These are phyloP conservation scores for Suillus luteus DNA, from an alignment of 768 basidiomycete genomes.

Conservation along the genomic window DNA sequence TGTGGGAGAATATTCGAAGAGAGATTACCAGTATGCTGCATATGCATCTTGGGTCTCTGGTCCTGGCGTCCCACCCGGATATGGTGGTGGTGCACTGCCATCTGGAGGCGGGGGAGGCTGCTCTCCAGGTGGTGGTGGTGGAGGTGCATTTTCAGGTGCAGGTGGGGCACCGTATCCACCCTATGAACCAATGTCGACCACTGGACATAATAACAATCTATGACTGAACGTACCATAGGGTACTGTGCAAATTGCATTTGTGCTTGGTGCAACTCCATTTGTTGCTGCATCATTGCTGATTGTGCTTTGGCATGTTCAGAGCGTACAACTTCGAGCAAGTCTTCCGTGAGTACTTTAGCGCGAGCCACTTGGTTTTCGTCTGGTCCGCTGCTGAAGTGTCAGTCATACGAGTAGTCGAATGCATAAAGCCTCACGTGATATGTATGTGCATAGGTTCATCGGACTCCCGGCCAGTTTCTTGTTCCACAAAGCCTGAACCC, in stretches of 20 bases:
- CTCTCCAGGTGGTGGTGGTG: constrained; percentile 52
- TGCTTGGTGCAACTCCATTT: constrained; percentile 85
- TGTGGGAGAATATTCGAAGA: constrained; percentile 14
- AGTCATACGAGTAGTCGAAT: constrained; percentile 22
- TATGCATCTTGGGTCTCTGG: constrained; percentile 46
- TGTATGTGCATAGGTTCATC: constrained; percentile 92
- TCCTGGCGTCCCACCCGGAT: constrained; percentile 40
- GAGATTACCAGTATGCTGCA: constrained; percentile 57
- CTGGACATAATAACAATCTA: neutral
- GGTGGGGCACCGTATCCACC: constrained; percentile 40
- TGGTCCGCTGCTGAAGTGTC: constrained; percentile 52
- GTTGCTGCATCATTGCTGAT: constrained; percentile 63
- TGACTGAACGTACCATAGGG: constrained; percentile 44
- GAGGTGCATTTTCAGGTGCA: constrained; percentile 37
- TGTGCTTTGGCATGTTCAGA: constrained; percentile 86
- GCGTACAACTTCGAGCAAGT: constrained; percentile 85
- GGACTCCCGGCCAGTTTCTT: constrained; percentile 83
- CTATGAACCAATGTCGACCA: constrained; percentile 20
- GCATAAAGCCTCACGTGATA: constrained; percentile 64
- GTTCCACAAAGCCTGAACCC: constrained; percentile 94
- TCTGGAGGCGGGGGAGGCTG: constrained; percentile 58
- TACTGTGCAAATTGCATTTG: constrained; percentile 82
- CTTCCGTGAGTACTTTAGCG: constrained; percentile 86
- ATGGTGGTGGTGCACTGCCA: constrained; percentile 44
- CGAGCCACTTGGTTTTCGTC: constrained; percentile 85